Percentiles rank a stretch among this genome's conserved stretches.
Conservation (phyloP, 208 protist genomes). For the Angomonas ambiguus region DNA sequence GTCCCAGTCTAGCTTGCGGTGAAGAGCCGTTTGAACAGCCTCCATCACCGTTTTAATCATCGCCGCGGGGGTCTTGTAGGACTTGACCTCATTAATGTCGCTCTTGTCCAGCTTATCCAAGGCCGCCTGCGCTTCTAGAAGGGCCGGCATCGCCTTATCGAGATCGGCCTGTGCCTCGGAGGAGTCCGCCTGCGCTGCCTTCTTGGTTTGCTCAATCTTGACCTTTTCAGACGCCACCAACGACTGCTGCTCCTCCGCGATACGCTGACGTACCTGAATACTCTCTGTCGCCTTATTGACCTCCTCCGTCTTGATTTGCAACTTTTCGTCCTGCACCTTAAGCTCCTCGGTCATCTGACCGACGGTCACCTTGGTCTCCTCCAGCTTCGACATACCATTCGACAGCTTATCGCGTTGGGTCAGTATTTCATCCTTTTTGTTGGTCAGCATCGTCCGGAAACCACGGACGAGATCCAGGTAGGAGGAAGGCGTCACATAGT, state of each 20-base stretch:
- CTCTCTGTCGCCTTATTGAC: slow-evolving; percentile 87
- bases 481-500: slow-evolving; percentile 98
- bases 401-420: slow-evolving; percentile 97
- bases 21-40: slow-evolving; percentile 95
- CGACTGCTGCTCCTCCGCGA: slow-evolving; percentile 96
- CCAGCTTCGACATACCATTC: slow-evolving; percentile 91
- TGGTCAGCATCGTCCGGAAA: slow-evolving; percentile 91
- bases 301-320: slow-evolving; percentile 87
- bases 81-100: slow-evolving; percentile 97
- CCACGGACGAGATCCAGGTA: slow-evolving; percentile 96
- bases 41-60: slow-evolving; percentile 96
- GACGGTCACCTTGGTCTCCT: slow-evolving; percentile 91
- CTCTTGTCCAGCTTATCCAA: slow-evolving; percentile 96
- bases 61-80: slow-evolving; percentile 94
- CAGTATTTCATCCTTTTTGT: slow-evolving; percentile 92
- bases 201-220: slow-evolving; percentile 94
- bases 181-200: slow-evolving; percentile 82
- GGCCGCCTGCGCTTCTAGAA: slow-evolving; percentile 94
- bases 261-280: slow-evolving; percentile 94
- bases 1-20: slow-evolving; percentile 92
- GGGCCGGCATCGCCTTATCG: slow-evolving; percentile 94
- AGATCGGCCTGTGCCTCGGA: slow-evolving; percentile 94
- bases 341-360: slow-evolving; percentile 89
- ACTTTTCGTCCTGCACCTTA: slow-evolving; percentile 80
- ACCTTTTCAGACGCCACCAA: slow-evolving; percentile 91